These are phyloP conservation scores for Evernia prunastri DNA, from an alignment of 495 filamentous ascomycete genomes.

Conservation along the genomic window DNA sequence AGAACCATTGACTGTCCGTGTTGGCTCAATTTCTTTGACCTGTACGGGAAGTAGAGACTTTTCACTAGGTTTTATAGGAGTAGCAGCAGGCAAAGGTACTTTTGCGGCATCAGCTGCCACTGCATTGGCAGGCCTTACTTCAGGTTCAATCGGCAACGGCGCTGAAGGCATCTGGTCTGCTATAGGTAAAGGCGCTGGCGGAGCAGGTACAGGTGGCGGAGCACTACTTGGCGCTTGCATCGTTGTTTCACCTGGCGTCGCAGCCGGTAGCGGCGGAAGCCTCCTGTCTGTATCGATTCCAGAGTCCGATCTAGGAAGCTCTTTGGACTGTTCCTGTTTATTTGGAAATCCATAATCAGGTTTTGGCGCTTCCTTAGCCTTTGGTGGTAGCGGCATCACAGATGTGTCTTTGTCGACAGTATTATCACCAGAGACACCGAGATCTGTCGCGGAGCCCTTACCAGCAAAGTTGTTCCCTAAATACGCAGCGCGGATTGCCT, in stretches of 20 bases:
- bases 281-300: conserved; percentile 17
- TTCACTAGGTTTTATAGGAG: conserved; percentile 14
- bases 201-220: conserved; percentile 12
- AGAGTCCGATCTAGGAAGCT: conserved; percentile 15
- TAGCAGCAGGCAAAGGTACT: conserved; percentile 28
- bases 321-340: conserved; percentile 3
- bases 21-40: conserved; percentile 29
- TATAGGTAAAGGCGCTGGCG: conserved; percentile 19
- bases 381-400: conserved; percentile 23
- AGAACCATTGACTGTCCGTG: conserved; percentile 23
- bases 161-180: conserved; percentile 21
- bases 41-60: conserved; percentile 12
- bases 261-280: conserved; percentile 28
- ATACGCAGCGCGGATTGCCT: conserved; percentile 73
- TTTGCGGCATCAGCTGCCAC: conserved; percentile 31
- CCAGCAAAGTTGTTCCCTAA: conserved; percentile 65
- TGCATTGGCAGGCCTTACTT: conserved; percentile 25
- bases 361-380: conserved; percentile 25
- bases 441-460: conserved; percentile 43
- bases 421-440: conserved; percentile 7
- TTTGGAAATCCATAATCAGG: conserved; percentile 26
- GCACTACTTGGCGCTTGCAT: conserved; percentile 22
- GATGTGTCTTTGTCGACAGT: conserved; percentile 20
- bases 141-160: conserved; percentile 34
- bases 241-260: conserved; percentile 21